phyloP scores from a whole-genome alignment of 2,329 filamentous ascomycete genomes.

The Paradendryphiella salina region DNA sequence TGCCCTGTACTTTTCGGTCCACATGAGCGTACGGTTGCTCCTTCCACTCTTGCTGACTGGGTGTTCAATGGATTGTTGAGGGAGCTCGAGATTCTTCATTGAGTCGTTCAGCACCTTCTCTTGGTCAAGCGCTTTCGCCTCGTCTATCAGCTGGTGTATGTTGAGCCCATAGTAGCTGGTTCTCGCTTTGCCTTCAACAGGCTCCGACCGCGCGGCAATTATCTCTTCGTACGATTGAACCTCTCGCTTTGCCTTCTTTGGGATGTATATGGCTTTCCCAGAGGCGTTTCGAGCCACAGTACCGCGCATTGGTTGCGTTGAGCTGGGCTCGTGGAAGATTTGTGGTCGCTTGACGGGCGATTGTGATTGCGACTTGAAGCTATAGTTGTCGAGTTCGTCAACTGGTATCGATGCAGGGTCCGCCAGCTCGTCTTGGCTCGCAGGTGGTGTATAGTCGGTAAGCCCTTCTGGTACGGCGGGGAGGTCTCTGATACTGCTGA shows the following conservation, averaged over 20 bases:
- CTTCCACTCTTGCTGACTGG: constrained; percentile 30
- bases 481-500: constrained; percentile 35
- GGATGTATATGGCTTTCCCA: constrained; percentile 61
- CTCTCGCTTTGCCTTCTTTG: constrained; percentile 55
- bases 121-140: constrained; percentile 64
- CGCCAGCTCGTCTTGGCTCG: constrained; percentile 38
- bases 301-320: constrained; percentile 25
- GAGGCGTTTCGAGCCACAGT: constrained; percentile 53
- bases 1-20: constrained; percentile 97
- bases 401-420: constrained; percentile 38
- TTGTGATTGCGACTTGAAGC: constrained; percentile 31
- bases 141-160: constrained; percentile 79
- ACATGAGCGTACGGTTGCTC: constrained; percentile 63
- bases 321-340: constrained; percentile 17
- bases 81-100: constrained; percentile 28
- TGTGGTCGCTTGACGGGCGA: constrained; percentile 28
- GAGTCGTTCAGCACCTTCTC: constrained; percentile 39
- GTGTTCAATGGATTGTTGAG: constrained; percentile 48
- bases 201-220: constrained; percentile 68
- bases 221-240: constrained; percentile 66
- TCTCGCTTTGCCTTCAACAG: constrained; percentile 65
- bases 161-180: constrained; percentile 89
- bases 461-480: constrained; percentile 28
- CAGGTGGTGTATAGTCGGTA: constrained; percentile 39
- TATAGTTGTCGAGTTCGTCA: constrained; percentile 35